phyloP scores from a whole-genome alignment of 768 basidiomycete genomes.

The Phanerochaete carnosa region DNA sequence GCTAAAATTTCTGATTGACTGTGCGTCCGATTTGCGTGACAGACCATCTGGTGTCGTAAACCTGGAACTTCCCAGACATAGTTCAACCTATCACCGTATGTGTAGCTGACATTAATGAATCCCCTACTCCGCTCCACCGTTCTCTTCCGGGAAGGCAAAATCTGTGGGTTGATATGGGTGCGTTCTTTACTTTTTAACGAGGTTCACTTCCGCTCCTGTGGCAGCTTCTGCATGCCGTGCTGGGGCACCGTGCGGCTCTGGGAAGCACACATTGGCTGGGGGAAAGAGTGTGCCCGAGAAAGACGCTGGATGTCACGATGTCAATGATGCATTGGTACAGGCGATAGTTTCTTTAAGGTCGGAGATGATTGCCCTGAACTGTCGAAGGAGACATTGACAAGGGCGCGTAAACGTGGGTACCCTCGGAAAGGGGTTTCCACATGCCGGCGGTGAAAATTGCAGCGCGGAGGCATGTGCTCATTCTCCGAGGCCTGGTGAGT shows the following conservation, averaged over 20 bases:
- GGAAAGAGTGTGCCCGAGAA: background rate
- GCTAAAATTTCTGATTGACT: background rate
- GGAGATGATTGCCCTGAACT: slow-evolving; percentile 11
- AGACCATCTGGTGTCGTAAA: slow-evolving; percentile 3
- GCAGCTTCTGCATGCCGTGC: background rate
- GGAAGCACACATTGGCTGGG: background rate
- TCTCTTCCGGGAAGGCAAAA: background rate
- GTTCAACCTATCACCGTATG: background rate
- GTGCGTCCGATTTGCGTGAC: background rate
- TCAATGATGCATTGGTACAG: background rate
- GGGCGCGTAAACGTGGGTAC: slow-evolving; percentile 7
- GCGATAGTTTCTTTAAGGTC: background rate
- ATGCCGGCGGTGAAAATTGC: background rate
- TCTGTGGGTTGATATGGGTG: background rate
- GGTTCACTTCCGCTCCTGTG: background rate
- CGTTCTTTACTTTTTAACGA: background rate
- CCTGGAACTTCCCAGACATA: background rate
- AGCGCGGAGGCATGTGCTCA: background rate
- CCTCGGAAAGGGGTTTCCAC: background rate
- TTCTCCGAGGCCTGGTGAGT: background rate
- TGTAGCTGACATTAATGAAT: background rate
- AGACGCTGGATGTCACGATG: background rate
- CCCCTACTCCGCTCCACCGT: background rate
- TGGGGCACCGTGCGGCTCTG: background rate
- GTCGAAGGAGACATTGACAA: slow-evolving; percentile 6